A percentile compares a stretch with the other conserved stretches of the same genome.
These are phyloP conservation scores for Aechmea fasciata DNA, from an alignment of 176 grass and related monocot genomes.

Conservation along the genomic window DNA sequence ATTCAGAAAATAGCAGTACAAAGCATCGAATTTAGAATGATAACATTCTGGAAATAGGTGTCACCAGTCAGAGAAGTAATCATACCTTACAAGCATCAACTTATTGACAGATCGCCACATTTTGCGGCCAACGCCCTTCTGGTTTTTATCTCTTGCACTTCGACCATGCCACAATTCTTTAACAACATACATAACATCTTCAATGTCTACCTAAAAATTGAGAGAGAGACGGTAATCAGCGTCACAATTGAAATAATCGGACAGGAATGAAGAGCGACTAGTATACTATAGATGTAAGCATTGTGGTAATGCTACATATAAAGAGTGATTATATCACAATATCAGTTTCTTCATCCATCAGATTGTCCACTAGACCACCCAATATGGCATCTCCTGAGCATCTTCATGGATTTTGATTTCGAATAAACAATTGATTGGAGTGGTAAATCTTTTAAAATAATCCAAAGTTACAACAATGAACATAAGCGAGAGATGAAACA, in stretches of 20 bases:
- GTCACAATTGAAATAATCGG: not conserved
- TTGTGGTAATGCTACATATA: too few species aligned
- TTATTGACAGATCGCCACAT: conserved; percentile 98
- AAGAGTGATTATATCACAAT: too few species aligned
- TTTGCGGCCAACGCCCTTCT: conserved; percentile 64
- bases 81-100: conserved; percentile 81
- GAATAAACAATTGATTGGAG: too few species aligned
- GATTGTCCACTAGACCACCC: too few species aligned
- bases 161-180: conserved; percentile 94
- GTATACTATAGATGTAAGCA: too few species aligned
- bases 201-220: conserved; percentile 68
- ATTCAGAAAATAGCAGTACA: not conserved
- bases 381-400: too few species aligned
- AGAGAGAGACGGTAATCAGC: not conserved
- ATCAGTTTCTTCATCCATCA: too few species aligned
- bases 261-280: not conserved
- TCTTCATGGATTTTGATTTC: too few species aligned
- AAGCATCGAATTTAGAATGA: not conserved
- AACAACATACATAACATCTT: conserved; percentile 85
- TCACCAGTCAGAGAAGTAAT: conserved; percentile 6
- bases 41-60: not conserved
- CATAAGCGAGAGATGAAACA: conserved; percentile 9
- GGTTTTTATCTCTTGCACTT: conserved; percentile 84
- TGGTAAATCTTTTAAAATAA: not conserved
- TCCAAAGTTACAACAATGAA: conserved; percentile 4